Conservation (phyloP, 78 protist species). For the Dictyostelium brefeldianum region DNA sequence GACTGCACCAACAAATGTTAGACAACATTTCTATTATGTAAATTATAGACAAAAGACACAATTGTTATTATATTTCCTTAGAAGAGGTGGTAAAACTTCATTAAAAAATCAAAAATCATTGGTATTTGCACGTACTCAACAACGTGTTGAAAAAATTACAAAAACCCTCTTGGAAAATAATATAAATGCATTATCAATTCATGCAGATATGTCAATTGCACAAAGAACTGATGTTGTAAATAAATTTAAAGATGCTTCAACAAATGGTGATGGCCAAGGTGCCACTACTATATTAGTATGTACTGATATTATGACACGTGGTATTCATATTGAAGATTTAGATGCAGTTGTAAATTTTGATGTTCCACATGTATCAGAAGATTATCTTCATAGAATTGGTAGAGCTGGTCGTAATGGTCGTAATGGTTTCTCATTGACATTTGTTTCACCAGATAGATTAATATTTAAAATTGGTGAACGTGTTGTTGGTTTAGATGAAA, state of each 20-base stretch:
- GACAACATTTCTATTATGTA: conserved; percentile 40
- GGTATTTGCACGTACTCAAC: conserved; percentile 68
- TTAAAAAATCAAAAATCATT: conserved; percentile 22
- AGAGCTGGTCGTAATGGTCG: conserved; percentile 92
- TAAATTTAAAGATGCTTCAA: not conserved
- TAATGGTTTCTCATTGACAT: conserved; percentile 53
- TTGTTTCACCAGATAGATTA: conserved; percentile 10
- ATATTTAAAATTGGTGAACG: conserved; percentile 62
- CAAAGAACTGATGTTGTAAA: conserved; percentile 3
- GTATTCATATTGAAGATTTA: conserved; percentile 75
- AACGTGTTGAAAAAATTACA: conserved; percentile 46
- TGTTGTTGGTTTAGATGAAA: conserved; percentile 57
- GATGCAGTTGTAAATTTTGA: conserved; percentile 73
- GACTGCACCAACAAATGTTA: conserved; percentile 4
- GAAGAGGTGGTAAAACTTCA: conserved; percentile 71
- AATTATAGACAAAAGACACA: conserved; percentile 31
- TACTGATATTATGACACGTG: conserved; percentile 69
- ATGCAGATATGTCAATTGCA: conserved; percentile 55
- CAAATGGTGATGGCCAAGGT: too few species aligned
- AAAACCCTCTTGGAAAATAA: not conserved
- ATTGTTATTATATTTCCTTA: conserved; percentile 27
- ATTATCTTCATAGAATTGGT: conserved; percentile 93
- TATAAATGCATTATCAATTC: conserved; percentile 23
- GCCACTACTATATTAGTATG: not conserved
- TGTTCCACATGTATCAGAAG: conserved; percentile 76